Evolutionary conservation across 2,329 filamentous ascomycete genomes (phyloP), one percentile per base, ranked within the genome.

Genomic region (Talaromyces sp.): DNA sequence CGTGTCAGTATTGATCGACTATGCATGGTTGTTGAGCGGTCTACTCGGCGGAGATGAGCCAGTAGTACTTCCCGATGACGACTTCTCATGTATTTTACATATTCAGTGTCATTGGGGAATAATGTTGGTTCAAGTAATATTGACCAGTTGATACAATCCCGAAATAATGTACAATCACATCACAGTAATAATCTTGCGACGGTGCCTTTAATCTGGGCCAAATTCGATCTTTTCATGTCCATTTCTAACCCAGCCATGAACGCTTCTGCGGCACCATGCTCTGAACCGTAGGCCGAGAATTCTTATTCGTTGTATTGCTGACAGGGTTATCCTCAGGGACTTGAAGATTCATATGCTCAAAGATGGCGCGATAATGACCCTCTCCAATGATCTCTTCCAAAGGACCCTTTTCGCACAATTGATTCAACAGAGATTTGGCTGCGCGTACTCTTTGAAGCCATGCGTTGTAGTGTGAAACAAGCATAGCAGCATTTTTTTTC

Each of bases 381-480:
- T 61, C 45, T 50, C 62, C 45, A 17, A 60, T 37, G 4, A 64
- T 54, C 39, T 56, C 35, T 43, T 60, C 54, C 41, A 61, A n/a
- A 56, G 56, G 19, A 60, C 56, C 49, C 17, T 37, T 43, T 35
- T n/a, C 6, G 7, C n/a, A 63, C 4, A 63, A 37, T 15, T 22
- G 2, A 15, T 60, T 25, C 39, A 60, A 22, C 2, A 22, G 17
- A 47, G 11, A 5, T 22, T 13, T 47, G 15, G 43, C 54, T 2
- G 1, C 5, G 17, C 3, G 7, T 52, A 25, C 56, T n/a, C 43
- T 50, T 33, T 54, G 22, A 6, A 43, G 2, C 56, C 62, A 60
- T 9, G 17, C 35, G 11, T 31, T 19, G n/a, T 33, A 43, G 22
- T 25, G 17, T 13, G 33, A n/a, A 43, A 43, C 25, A 35, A 19